phyloP scores from a whole-genome alignment of 495 filamentous ascomycete species.

The Hyaloscypha bicolor region DNA sequence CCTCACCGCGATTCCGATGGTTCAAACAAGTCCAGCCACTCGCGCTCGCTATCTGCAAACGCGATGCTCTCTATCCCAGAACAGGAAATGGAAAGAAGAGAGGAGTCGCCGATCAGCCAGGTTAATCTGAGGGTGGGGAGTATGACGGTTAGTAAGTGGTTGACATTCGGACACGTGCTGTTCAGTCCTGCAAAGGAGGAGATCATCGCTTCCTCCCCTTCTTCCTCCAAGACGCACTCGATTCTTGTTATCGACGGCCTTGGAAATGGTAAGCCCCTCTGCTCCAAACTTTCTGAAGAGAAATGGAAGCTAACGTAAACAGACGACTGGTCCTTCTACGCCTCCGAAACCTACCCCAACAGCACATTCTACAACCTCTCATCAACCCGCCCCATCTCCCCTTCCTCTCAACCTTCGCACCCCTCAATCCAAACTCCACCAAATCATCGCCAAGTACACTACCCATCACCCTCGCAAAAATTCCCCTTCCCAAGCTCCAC shows the following conservation, averaged over 20 bases:
- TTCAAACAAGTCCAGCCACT: constrained; percentile 7
- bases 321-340: constrained; percentile 97
- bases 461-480: constrained; percentile 62
- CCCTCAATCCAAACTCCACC: constrained; percentile 54
- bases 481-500: constrained; percentile 88
- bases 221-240: constrained; percentile 50
- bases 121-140: constrained; percentile 82
- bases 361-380: constrained; percentile 86
- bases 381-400: constrained; percentile 46
- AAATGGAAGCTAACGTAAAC: constrained; percentile 39
- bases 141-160: constrained; percentile 72
- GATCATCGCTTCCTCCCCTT: constrained; percentile 51
- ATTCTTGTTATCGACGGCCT: constrained; percentile 93
- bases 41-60: constrained; percentile 5
- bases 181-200: constrained; percentile 90
- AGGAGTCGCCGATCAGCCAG: constrained; percentile 65
- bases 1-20: constrained; percentile 5
- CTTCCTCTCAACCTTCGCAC: constrained; percentile 38
- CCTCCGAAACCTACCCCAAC: constrained; percentile 84
- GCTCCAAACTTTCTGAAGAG: neutral
- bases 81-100: constrained; percentile 30
- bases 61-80: constrained; percentile 43
- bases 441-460: constrained; percentile 86
- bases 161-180: constrained; percentile 92
- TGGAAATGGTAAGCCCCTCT: constrained; percentile 50